phyloP scores from a whole-genome alignment of 2,329 filamentous ascomycete genomes.

The Phyllosticta capitalensis region DNA sequence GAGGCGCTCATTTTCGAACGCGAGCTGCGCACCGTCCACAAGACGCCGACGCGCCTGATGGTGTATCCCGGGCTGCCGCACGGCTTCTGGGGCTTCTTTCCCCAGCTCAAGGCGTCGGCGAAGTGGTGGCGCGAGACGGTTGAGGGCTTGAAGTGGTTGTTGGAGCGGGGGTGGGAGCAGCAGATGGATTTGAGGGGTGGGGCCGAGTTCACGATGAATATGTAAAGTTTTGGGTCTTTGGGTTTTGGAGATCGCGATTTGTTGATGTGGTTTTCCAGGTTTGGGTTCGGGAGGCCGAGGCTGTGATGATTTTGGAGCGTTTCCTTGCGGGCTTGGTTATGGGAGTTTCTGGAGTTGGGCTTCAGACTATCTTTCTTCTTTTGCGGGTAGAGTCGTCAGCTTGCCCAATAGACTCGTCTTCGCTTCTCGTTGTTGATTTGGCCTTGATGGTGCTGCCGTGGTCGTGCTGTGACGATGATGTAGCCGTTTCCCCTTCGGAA shows the following conservation, averaged over 20 bases:
- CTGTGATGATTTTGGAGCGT: neutral
- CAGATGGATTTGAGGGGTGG: neutral
- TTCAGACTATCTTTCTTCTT: neutral
- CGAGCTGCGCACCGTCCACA: slow-evolving; percentile 35
- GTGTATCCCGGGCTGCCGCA: slow-evolving; percentile 36
- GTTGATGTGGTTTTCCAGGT: no score
- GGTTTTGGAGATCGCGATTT: no score
- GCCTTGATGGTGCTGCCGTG: neutral
- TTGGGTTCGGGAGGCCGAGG: no score
- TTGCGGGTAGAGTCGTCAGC: neutral
- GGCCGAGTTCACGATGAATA: neutral
- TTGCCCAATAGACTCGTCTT: neutral
- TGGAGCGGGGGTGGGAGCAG: neutral
- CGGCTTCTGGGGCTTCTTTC: slow-evolving; percentile 29
- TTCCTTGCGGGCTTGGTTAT: neutral
- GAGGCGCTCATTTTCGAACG: slow-evolving; percentile 45
- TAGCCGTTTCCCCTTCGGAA: neutral
- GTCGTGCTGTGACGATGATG: neutral
- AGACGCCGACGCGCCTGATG: slow-evolving; percentile 36
- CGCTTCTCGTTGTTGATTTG: neutral
- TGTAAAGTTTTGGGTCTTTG: neutral
- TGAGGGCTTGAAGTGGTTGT: slow-evolving; percentile 2
- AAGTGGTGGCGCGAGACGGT: slow-evolving; percentile 8
- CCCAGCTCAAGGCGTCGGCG: slow-evolving; percentile 19
- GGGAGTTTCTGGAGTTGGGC: no score